Percentiles rank a stretch among this genome's conserved stretches.
phyloP scores from a whole-genome alignment of 1,139 yeast genomes.

The Lodderomyces metapsilosis region DNA sequence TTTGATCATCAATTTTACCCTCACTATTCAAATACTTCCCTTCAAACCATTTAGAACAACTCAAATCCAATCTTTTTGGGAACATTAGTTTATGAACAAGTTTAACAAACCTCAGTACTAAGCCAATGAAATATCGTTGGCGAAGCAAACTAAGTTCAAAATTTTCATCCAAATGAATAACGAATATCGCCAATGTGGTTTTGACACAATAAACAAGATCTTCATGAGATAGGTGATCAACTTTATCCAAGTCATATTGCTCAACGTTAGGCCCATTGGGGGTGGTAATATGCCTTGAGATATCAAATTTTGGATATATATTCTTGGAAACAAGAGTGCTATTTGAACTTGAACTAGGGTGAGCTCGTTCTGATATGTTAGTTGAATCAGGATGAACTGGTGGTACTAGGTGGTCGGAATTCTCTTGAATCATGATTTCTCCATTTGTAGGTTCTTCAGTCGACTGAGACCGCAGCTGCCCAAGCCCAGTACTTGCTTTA shows the following conservation, averaged over 20 bases:
- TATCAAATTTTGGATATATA: background rate
- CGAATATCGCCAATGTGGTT: slow-evolving; percentile 5
- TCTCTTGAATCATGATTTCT: background rate
- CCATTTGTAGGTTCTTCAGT: background rate
- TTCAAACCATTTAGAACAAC: slow-evolving; percentile 3
- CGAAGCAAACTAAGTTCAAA: slow-evolving; percentile 3
- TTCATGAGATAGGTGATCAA: slow-evolving; percentile 5
- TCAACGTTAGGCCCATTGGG: background rate
- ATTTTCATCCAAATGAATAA: slow-evolving; percentile 5
- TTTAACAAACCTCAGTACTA: slow-evolving; percentile 3
- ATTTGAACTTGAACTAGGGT: background rate
- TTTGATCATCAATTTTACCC: slow-evolving; percentile 9
- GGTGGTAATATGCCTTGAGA: background rate
- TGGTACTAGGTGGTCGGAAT: background rate
- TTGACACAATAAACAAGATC: slow-evolving; percentile 8
- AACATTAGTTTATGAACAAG: slow-evolving; percentile 1
- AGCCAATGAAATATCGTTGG: slow-evolving; percentile 4
- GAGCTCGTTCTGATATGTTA: background rate
- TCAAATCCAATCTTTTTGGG: background rate
- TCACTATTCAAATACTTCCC: slow-evolving; percentile 3
- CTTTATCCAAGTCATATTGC: slow-evolving; percentile 4
- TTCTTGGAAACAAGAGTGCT: background rate
- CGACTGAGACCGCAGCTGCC: background rate
- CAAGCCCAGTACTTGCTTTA: too few species aligned
- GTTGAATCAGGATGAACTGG: background rate